These are phyloP conservation scores for Aureobasidium uvarum DNA, from an alignment of 2,329 filamentous ascomycete species.

Conservation along the genomic window DNA sequence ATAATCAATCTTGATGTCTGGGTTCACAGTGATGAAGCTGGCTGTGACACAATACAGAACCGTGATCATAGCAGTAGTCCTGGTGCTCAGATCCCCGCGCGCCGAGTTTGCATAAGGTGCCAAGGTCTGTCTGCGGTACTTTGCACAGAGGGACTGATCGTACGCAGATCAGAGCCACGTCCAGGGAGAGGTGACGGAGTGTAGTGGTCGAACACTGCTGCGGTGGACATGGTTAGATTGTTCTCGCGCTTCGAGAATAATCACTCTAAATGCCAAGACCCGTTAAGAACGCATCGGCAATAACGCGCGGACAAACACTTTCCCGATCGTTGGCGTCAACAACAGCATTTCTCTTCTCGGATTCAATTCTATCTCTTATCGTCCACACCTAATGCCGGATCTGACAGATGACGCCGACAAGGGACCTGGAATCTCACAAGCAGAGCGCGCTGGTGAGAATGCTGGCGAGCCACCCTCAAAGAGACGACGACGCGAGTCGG, in stretches of 20 bases:
- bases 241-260: not conserved
- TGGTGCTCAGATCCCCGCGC: not conserved
- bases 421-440: not conserved
- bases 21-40: not conserved
- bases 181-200: no score
- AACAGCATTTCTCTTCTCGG: not conserved
- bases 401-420: not conserved
- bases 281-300: not conserved
- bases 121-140: not conserved
- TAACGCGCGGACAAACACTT: not conserved
- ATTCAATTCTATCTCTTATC: not conserved
- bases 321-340: not conserved
- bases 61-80: not conserved
- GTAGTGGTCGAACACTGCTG: not conserved
- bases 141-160: no score
- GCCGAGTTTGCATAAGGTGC: not conserved
- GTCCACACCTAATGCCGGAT: not conserved
- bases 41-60: not conserved
- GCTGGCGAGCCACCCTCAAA: not conserved
- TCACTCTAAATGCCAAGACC: not conserved
- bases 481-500: not conserved
- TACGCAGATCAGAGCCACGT: no score
- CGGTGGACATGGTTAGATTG: not conserved
- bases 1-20: not conserved
- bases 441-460: not conserved